Conservation (phyloP, 1,284 basidiomycete species). For the Melampsora larici-populina region DNA sequence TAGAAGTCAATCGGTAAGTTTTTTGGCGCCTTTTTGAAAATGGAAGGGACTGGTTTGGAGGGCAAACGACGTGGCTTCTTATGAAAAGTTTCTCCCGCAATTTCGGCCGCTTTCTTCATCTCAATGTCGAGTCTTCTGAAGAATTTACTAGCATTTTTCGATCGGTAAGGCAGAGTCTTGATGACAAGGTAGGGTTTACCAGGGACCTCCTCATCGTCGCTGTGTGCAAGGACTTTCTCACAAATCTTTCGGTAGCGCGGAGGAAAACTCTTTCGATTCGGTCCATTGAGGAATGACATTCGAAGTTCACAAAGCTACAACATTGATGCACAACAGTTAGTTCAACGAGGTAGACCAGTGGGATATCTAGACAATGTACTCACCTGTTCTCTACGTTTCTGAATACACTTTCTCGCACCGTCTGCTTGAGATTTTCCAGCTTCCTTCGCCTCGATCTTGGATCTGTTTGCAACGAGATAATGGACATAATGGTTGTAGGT, state of each 20-base stretch:
- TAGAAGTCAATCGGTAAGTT: conserved; percentile 24
- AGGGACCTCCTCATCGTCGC: conserved; percentile 6
- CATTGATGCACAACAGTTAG: neutral
- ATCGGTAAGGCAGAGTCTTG: conserved; percentile 13
- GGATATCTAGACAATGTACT: neutral
- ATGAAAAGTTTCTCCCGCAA: neutral
- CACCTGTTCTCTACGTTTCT: neutral
- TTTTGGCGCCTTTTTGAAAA: conserved; percentile 1
- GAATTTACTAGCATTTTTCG: conserved; percentile 1
- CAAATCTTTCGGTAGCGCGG: neutral
- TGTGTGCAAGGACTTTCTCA: neutral
- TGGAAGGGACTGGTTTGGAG: neutral
- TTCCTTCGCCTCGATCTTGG: neutral
- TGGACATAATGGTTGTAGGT: conserved; percentile 13
- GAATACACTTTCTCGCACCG: neutral
- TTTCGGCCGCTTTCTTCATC: neutral
- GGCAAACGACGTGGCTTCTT: neutral
- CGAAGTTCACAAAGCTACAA: neutral
- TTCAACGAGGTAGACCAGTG: neutral
- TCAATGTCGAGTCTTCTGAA: conserved; percentile 3
- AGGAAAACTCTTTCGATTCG: neutral
- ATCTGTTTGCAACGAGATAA: neutral
- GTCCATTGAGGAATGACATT: conserved; percentile 5
- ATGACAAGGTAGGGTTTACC: neutral
- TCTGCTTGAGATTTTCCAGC: neutral